Evolutionary conservation across 176 grass and related monocot species (phyloP), one percentile per base, ranked within the genome.

Genomic region (Triticum monococcum): DNA sequence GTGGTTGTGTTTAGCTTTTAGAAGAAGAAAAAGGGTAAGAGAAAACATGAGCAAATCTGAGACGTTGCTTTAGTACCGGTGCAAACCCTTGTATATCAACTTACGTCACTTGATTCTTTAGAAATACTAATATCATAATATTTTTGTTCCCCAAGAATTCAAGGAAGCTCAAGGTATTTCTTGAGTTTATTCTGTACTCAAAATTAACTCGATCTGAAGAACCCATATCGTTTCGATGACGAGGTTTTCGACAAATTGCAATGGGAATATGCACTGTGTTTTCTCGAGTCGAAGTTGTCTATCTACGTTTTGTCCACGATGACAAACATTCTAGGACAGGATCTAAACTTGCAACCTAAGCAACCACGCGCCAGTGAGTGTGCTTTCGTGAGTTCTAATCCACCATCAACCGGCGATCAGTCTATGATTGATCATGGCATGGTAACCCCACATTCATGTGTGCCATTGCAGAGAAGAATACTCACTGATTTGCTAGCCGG

Each of bases 301-400:
- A 3, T 9, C 56, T 59, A 22, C 18, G 20, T 59, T 57, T 57
- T 57, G 12, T 72, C n/a, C 69, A 41, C 12, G 13, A 41, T 12
- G 69, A 41, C 69, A 72, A 72, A 72, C 20, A 38, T 41, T 43
- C 68, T 45, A 45, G 5, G 7, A 25, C 23, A 17, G 26, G 40
- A 26, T 46, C 40, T 45, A 45, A 62, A 74, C 71, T 40, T 46
- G 31, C 46, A 56, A 77, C 9, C 7, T 76, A 76, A 76, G 72
- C 43, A 77, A 77, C 25, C 26, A 0, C 0, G 46, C 26, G 26
- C 11, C 32, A 45, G 60, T 64, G 35, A 64, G 31, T 14, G 62
- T 75, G 57, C 56, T 84, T 84, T 76, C 82, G 71, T 84, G 71
- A 12, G 18, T 84, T 76, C 57, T 84, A 84, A 84, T 65, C 59